Evolutionary conservation across 2,329 filamentous ascomycete species (phyloP).

Genomic region (Colletotrichum eremochloae): DNA sequence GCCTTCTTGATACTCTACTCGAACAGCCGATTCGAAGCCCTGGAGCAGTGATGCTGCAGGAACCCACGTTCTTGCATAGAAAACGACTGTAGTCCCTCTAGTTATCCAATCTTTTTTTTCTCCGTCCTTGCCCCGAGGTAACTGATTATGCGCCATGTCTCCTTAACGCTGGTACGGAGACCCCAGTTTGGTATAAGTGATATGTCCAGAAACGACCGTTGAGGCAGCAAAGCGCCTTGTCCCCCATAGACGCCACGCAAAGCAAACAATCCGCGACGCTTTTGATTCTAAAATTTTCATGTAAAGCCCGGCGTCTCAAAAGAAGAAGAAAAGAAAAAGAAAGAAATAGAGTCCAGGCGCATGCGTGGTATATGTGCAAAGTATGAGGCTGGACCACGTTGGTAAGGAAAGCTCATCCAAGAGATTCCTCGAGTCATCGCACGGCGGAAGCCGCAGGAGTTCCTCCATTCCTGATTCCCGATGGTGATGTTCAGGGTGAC

Average conservation of each 20-base stretch:
- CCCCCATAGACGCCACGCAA: constrained; percentile 35
- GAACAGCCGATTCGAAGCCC: constrained; percentile 15
- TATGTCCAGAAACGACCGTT: constrained; percentile 39
- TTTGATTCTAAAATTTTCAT: constrained; percentile 24
- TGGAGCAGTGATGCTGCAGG: constrained; percentile 2
- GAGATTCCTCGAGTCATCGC: background rate
- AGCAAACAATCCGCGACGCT: constrained; percentile 33
- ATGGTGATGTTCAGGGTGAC: constrained; percentile 24
- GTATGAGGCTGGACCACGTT: background rate
- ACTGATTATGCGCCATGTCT: constrained; percentile 38
- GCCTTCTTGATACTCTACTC: constrained; percentile 17
- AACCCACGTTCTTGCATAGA: constrained; percentile 29
- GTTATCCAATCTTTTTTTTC: constrained; percentile 7
- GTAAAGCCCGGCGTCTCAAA: background rate
- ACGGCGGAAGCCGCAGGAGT: background rate
- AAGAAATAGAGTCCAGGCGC: background rate
- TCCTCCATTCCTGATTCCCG: background rate
- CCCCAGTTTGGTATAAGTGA: constrained; percentile 33
- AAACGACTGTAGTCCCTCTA: constrained; percentile 41
- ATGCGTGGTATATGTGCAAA: background rate
- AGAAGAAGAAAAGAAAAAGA: background rate
- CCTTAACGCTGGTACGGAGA: constrained; percentile 24
- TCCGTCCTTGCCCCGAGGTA: constrained; percentile 26
- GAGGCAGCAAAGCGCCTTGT: constrained; percentile 18
- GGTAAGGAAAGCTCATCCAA: background rate